Percentiles rank a stretch among this genome's conserved stretches.
phyloP scores from a whole-genome alignment of 2,329 filamentous ascomycete genomes.

The Sporothrix globosa region DNA sequence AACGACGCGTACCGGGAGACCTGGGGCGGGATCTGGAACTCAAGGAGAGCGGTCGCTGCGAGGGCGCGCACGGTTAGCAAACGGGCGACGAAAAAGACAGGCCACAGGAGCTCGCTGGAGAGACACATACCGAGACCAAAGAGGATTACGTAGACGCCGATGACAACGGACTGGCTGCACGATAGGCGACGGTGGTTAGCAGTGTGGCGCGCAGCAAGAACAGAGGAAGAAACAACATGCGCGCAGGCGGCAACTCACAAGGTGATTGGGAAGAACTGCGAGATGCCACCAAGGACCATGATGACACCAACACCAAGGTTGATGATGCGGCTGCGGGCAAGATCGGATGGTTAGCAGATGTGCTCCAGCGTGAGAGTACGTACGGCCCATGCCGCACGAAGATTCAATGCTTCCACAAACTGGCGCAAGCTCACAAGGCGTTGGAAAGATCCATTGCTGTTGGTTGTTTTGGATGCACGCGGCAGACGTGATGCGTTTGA shows the following conservation, averaged over 20 bases:
- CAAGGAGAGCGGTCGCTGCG: conserved; percentile 70
- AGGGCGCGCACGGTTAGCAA: conserved; percentile 1
- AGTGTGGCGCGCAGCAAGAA: not conserved
- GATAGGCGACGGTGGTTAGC: conserved; percentile 25
- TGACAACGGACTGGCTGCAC: conserved; percentile 68
- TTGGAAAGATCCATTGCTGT: conserved; percentile 72
- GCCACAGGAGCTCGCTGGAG: conserved; percentile 49
- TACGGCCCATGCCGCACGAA: not conserved
- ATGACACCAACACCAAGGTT: conserved; percentile 87
- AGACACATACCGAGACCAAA: conserved; percentile 76
- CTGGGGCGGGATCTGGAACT: conserved; percentile 95
- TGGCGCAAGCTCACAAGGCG: conserved; percentile 70
- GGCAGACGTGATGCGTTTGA: not conserved
- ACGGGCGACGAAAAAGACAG: conserved; percentile 45
- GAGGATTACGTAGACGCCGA: conserved; percentile 84
- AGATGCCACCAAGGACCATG: conserved; percentile 83
- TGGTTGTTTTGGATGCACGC: conserved; percentile 6
- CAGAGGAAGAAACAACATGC: not conserved
- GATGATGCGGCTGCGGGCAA: conserved; percentile 74
- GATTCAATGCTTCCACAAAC: not conserved
- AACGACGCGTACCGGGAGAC: conserved; percentile 93
- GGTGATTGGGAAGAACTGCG: conserved; percentile 65
- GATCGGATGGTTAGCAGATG: conserved; percentile 23
- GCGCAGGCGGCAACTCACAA: conserved; percentile 58
- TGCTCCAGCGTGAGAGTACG: not conserved